Conservation (phyloP, 352 stramenopile genomes). For the Blastocystis sp. region DNA sequence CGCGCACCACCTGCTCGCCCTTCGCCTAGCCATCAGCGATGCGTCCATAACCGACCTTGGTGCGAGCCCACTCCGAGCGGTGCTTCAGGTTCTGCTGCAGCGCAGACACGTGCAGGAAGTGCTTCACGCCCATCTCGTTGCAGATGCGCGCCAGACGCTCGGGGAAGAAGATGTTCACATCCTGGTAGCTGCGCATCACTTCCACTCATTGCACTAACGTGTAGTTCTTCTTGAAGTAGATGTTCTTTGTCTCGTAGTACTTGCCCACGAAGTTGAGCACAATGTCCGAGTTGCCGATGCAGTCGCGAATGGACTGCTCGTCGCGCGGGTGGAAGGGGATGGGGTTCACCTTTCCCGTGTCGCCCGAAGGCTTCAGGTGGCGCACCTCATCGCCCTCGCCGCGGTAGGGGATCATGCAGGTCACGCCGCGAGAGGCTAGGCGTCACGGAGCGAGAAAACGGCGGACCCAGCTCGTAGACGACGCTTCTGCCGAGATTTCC, state of each 20-base stretch:
- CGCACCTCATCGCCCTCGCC: constrained; percentile 87
- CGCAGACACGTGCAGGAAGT: constrained; percentile 72
- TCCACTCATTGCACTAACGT: neutral
- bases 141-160: constrained; percentile 76
- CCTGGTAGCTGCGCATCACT: constrained; percentile 85
- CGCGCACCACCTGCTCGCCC: constrained; percentile 75
- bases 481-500: constrained; percentile 6
- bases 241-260: constrained; percentile 89
- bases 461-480: constrained; percentile 13
- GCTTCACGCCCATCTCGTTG: too few species aligned
- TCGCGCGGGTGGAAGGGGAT: constrained; percentile 83
- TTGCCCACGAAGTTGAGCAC: constrained; percentile 96
- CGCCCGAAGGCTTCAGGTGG: constrained; percentile 86
- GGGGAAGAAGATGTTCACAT: constrained; percentile 88
- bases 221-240: constrained; percentile 28
- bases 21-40: constrained; percentile 72
- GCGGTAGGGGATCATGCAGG: constrained; percentile 80
- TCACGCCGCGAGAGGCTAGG: neutral
- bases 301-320: constrained; percentile 69
- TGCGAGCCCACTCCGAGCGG: constrained; percentile 76
- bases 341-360: constrained; percentile 84
- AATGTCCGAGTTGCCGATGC: constrained; percentile 86
- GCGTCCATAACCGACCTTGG: constrained; percentile 74
- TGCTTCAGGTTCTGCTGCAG: constrained; percentile 74
- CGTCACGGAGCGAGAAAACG: neutral